A percentile compares a stretch with the other conserved stretches of the same genome.
These are phyloP conservation scores for Tubosaeta sp. DNA, from an alignment of 768 basidiomycete species.

Conservation along the genomic window DNA sequence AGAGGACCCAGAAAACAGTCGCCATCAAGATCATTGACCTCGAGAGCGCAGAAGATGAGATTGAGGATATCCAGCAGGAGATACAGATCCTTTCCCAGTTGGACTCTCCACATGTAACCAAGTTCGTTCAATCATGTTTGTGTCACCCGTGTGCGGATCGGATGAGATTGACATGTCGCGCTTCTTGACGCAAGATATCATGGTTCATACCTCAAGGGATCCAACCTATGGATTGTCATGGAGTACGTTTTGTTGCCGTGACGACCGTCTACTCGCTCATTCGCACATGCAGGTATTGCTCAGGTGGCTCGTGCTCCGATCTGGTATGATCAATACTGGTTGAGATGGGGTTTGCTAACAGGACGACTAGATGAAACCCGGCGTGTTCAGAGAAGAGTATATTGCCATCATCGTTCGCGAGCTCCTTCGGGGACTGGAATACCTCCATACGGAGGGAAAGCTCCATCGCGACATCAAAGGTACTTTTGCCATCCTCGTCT, in stretches of 20 bases:
- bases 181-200: conserved; percentile 64
- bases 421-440: conserved; percentile 87
- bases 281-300: conserved; percentile 69
- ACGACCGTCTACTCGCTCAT: conserved; percentile 8
- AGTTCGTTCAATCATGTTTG: conserved; percentile 50
- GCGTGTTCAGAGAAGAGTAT: conserved; percentile 96
- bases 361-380: conserved; percentile 85
- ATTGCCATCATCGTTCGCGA: conserved; percentile 97
- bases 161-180: conserved; percentile 29
- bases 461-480: conserved; percentile 99
- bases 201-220: conserved; percentile 93
- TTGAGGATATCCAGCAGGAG: conserved; percentile 99
- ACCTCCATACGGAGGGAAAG: conserved; percentile 94
- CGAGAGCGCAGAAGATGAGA: conserved; percentile 98
- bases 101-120: conserved; percentile 94
- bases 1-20: conserved; percentile 92
- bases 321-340: conserved; percentile 51
- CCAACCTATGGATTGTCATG: conserved; percentile 99
- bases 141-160: conserved; percentile 25
- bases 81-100: conserved; percentile 96
- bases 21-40: conserved; percentile 99
- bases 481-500: conserved; percentile 26
- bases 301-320: conserved; percentile 97
- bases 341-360: conserved; percentile 6
- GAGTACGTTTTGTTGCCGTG: conserved; percentile 50